phyloP scores from a whole-genome alignment of 2,329 filamentous ascomycete genomes.

The Macroventuria anomochaeta region DNA sequence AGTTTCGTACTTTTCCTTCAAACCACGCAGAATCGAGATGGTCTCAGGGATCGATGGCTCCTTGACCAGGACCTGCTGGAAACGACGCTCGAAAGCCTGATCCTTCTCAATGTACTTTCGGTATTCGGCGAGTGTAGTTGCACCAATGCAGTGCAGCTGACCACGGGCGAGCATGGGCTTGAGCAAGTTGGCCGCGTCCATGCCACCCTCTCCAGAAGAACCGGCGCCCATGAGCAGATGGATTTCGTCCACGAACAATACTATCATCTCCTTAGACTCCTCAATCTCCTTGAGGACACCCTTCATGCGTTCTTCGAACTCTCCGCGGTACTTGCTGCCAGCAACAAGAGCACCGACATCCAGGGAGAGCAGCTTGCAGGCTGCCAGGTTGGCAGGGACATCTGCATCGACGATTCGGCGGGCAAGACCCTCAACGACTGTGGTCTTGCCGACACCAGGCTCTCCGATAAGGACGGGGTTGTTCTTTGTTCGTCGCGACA shows the following conservation, averaged over 20 bases:
- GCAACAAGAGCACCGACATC: constrained; percentile 95
- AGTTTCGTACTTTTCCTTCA: constrained; percentile 98
- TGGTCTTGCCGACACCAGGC: constrained; percentile 97
- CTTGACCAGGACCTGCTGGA: constrained; percentile 97
- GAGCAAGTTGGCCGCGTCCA: constrained; percentile 96
- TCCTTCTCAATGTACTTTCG: constrained; percentile 99
- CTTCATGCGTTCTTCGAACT: constrained; percentile 99
- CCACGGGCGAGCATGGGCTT: constrained; percentile 98
- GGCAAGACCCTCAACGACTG: constrained; percentile 93
- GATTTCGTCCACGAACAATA: constrained; percentile 98
- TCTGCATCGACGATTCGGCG: constrained; percentile 96
- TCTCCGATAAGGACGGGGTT: constrained; percentile 98
- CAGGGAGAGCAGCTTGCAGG: constrained; percentile 91
- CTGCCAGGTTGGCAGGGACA: constrained; percentile 92
- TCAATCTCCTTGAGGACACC: constrained; percentile 96
- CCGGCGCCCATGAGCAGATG: constrained; percentile 98
- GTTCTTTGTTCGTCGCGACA: constrained; percentile 95
- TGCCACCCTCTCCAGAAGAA: constrained; percentile 91
- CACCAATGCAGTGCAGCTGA: constrained; percentile 96
- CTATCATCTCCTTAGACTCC: constrained; percentile 93
- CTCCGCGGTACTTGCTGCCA: constrained; percentile 96
- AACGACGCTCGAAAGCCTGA: constrained; percentile 94
- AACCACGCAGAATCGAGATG: constrained; percentile 94
- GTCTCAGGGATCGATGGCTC: constrained; percentile 89
- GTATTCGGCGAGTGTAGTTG: constrained; percentile 93